phyloP scores from a whole-genome alignment of 2,329 filamentous ascomycete species.

The Sporothrix schenckii region DNA sequence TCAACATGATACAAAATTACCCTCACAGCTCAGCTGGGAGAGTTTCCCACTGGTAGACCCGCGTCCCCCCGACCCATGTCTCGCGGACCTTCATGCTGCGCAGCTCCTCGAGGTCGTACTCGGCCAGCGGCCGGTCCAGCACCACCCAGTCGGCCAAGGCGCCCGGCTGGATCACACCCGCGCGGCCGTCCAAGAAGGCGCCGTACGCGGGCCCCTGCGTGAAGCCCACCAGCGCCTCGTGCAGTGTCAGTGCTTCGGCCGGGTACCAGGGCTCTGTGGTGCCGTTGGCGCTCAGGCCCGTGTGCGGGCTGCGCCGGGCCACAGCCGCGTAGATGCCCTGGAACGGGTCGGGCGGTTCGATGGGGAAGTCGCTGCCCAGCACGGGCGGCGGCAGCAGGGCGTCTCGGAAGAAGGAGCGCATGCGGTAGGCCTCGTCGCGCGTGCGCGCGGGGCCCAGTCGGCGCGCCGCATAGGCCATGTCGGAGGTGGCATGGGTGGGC shows the following conservation, averaged over 20 bases:
- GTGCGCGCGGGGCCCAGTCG: constrained; percentile 62
- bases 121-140: constrained; percentile 61
- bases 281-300: constrained; percentile 55
- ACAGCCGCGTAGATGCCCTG: constrained; percentile 71
- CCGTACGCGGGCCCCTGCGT: constrained; percentile 62
- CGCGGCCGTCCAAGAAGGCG: constrained; percentile 60
- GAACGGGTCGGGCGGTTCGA: constrained; percentile 69
- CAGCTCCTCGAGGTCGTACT: constrained; percentile 53
- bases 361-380: constrained; percentile 71
- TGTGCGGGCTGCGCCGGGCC: constrained; percentile 61
- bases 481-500: constrained; percentile 71
- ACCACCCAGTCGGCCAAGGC: constrained; percentile 72
- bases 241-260: constrained; percentile 60
- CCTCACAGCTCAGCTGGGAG: not conserved
- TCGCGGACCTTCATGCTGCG: constrained; percentile 61
- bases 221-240: constrained; percentile 65
- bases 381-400: constrained; percentile 41
- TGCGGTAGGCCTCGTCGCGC: constrained; percentile 63
- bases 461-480: constrained; percentile 67
- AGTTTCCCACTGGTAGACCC: constrained; percentile 49
- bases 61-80: constrained; percentile 67
- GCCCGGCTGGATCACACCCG: constrained; percentile 62
- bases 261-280: constrained; percentile 60
- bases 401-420: constrained; percentile 60
- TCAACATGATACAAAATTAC: too few species aligned